These are phyloP conservation scores for Podospora sp. DNA, from an alignment of 495 filamentous ascomycete species.

Conservation along the genomic window DNA sequence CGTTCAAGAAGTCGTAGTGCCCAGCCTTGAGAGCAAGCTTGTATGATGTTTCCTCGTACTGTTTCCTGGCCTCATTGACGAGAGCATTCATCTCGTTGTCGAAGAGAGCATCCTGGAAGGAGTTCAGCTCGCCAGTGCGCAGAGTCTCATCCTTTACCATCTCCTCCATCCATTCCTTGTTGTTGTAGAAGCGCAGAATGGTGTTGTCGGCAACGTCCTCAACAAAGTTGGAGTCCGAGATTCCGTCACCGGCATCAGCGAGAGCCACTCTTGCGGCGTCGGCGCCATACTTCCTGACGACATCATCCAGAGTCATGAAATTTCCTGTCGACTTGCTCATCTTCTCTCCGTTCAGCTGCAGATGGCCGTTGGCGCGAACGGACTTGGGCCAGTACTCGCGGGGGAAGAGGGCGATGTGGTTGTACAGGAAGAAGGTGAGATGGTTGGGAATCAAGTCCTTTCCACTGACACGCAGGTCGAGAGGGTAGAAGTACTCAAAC, in stretches of 20 bases:
- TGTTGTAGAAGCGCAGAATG: constrained; percentile 80
- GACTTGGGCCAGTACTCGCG: constrained; percentile 82
- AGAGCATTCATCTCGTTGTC: constrained; percentile 92
- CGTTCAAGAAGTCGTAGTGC: constrained; percentile 84
- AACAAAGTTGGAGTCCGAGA: constrained; percentile 96
- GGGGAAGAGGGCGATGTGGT: constrained; percentile 87
- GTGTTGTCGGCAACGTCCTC: constrained; percentile 90
- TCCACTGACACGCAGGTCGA: constrained; percentile 81
- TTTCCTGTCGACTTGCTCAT: constrained; percentile 96
- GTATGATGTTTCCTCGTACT: constrained; percentile 81
- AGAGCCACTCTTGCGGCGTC: constrained; percentile 90
- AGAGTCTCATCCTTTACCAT: constrained; percentile 70
- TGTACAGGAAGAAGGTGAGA: constrained; percentile 95
- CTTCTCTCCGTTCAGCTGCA: constrained; percentile 93
- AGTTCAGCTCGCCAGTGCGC: constrained; percentile 70
- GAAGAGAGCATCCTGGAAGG: constrained; percentile 87
- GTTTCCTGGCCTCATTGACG: constrained; percentile 68
- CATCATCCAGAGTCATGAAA: constrained; percentile 87
- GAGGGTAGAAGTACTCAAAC: constrained; percentile 96
- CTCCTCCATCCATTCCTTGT: constrained; percentile 93
- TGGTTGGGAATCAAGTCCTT: constrained; percentile 90
- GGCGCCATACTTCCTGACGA: constrained; percentile 89
- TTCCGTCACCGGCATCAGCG: constrained; percentile 91
- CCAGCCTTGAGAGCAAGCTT: constrained; percentile 89
- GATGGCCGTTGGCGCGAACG: constrained; percentile 86